Conservation (phyloP, 2,329 filamentous ascomycete genomes). For the Diplodia intermedia region DNA sequence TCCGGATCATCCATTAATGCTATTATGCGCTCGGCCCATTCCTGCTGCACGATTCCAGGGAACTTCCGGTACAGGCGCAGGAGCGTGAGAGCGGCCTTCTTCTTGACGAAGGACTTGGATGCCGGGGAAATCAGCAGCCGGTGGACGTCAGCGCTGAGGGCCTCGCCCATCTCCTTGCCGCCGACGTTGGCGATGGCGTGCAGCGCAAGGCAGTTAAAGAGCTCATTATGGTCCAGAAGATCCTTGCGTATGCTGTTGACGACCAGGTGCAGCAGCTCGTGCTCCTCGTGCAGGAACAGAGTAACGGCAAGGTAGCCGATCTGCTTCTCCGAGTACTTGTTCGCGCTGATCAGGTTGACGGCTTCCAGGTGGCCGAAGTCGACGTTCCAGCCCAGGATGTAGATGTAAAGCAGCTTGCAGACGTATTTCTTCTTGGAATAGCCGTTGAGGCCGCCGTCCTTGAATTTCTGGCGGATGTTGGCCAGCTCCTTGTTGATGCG, state of each 20-base stretch:
- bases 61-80: conserved; percentile 94
- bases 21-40: conserved; percentile 98
- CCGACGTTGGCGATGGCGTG: conserved; percentile 99
- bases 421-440: conserved; percentile 99
- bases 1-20: conserved; percentile 98
- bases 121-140: conserved; percentile 92
- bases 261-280: conserved; percentile 93
- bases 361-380: conserved; percentile 98
- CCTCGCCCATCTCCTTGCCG: conserved; percentile 95
- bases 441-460: conserved; percentile 89
- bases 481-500: conserved; percentile 99
- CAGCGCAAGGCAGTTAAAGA: conserved; percentile 95
- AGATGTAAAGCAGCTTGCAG: conserved; percentile 99
- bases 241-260: conserved; percentile 99
- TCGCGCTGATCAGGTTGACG: conserved; percentile 94
- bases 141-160: conserved; percentile 89
- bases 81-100: conserved; percentile 94
- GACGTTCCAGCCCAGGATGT: conserved; percentile 98
- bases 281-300: conserved; percentile 94
- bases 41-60: conserved; percentile 89
- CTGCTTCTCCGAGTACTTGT: conserved; percentile 98
- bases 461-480: conserved; percentile 98
- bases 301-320: conserved; percentile 98
- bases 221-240: conserved; percentile 89
- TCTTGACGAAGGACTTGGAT: conserved; percentile 98